phyloP scores from a whole-genome alignment of 371 early-diverging fungal genomes.

The Mortierella sp. region DNA sequence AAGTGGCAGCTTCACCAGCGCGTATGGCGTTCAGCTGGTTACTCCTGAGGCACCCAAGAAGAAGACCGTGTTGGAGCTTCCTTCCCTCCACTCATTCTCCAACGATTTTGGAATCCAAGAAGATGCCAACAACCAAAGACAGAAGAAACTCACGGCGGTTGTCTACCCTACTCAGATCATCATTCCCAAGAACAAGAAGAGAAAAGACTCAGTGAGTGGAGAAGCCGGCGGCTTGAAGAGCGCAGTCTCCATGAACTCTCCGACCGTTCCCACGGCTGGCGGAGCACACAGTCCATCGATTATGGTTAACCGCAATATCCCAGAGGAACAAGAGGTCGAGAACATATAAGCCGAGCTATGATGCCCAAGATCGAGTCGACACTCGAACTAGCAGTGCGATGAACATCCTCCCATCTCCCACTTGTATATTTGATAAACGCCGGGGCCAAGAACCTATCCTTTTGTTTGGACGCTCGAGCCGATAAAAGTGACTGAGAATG shows the following conservation, averaged over 20 bases:
- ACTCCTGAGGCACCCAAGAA: constrained; percentile 23
- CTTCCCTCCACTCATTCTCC: constrained; percentile 50
- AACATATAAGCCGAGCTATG: not conserved
- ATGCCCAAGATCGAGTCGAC: not conserved
- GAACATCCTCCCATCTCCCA: not conserved
- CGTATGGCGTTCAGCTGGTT: constrained; percentile 33
- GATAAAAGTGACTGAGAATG: not conserved
- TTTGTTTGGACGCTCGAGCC: not conserved
- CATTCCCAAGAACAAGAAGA: constrained; percentile 49
- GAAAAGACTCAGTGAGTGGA: constrained; percentile 13
- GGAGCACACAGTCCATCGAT: not conserved
- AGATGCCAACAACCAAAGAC: constrained; percentile 20
- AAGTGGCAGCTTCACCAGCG: constrained; percentile 35
- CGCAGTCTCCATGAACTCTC: constrained; percentile 18
- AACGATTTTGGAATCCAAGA: constrained; percentile 35
- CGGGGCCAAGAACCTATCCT: not conserved
- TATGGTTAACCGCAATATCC: not conserved
- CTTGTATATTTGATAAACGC: not conserved
- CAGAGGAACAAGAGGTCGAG: not conserved
- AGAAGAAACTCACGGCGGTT: constrained; percentile 43
- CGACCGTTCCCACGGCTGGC: constrained; percentile 1
- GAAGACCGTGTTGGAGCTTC: constrained; percentile 38
- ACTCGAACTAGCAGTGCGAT: not conserved
- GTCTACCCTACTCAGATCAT: constrained; percentile 54
- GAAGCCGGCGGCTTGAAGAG: constrained; percentile 23